Base-by-base conservation (phyloP, 2,329 filamentous ascomycete genomes). In the Purpureocillium lavendulum region DNA sequence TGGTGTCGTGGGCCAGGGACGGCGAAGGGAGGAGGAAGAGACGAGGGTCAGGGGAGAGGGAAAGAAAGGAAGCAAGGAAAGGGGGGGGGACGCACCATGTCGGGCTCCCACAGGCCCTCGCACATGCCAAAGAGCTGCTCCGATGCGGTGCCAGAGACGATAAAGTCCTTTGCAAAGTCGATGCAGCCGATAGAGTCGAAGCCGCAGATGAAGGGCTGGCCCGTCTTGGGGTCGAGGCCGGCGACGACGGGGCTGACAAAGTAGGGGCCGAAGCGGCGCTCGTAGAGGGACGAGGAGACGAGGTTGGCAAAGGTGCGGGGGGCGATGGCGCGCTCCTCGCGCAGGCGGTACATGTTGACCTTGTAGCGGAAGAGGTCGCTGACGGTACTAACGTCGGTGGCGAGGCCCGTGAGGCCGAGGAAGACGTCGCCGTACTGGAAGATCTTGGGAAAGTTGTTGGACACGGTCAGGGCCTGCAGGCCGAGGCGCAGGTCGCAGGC, bases 381-480 rank as follows among this genome's bases (percentile, higher is more conserved):
- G 52, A 98, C 90, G 53, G 90, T 97, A 49, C 78, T 79, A 49
- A 98, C 88, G 64, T 98, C 92, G 54, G 92, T 98, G 45, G 92
- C 92, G 38, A 98, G 85, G 40, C 92, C 92, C 4, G 92, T 97
- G 45, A 98, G 81, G 41, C 92, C 92, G 29, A 98, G 84, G 68
- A 94, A 96, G 55, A 92, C 87, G 45, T 90, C 87, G 58, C 87
- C 88, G 75, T 94, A 97, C 66, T 84, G 81, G 80, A 97, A 97
- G 75, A 98, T 87, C 75, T 98, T 98, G 71, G 92, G 92, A 75
- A 97, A 97, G 82, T 97, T 92, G 82, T 98, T 98, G 64, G 88
- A 96, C 44, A 98, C 86, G 47, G 92, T 98, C 60, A 98, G 77
- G 59, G 92, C 78, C 71, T 98, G 92, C 60, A 97, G 82, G 57